phyloP scores from a whole-genome alignment of 352 stramenopile genomes.

The Aphanomyces cochlioides region DNA sequence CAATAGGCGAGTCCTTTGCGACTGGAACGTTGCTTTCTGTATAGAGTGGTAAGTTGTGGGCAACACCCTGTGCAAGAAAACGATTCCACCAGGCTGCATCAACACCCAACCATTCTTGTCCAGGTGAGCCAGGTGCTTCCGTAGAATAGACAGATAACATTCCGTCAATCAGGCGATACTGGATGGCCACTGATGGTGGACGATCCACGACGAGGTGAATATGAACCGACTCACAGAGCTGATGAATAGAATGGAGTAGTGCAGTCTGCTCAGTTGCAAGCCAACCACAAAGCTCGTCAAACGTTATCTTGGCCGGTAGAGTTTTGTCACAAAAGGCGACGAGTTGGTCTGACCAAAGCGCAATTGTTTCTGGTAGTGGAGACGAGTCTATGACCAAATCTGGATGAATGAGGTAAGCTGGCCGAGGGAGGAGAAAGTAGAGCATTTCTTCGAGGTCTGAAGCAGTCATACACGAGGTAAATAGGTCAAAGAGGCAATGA shows the following conservation, averaged over 20 bases:
- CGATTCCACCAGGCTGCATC: conserved; percentile 6
- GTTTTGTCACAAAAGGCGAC: neutral
- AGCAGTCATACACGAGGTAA: neutral
- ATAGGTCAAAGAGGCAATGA: conserved; percentile 17
- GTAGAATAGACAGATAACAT: neutral
- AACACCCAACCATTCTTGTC: neutral
- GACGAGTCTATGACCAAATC: neutral
- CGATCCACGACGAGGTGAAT: neutral
- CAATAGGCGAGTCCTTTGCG: neutral
- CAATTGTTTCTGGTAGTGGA: neutral
- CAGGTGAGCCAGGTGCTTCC: neutral
- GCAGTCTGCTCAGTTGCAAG: conserved; percentile 4
- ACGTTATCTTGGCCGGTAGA: neutral
- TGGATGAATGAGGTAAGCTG: conserved; percentile 2
- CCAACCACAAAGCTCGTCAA: conserved; percentile 21
- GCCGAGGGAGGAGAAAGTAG: neutral
- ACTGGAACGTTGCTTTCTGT: neutral
- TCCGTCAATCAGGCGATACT: neutral
- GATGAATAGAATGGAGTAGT: neutral
- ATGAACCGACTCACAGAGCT: conserved; percentile 15
- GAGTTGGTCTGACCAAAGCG: conserved; percentile 8
- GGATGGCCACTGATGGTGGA: neutral
- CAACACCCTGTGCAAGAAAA: neutral
- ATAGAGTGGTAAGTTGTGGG: neutral
- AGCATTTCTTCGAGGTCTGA: conserved; percentile 15